Base-by-base conservation (phyloP, 495 filamentous ascomycete species). In the Hypomontagnella submonticulosa region DNA sequence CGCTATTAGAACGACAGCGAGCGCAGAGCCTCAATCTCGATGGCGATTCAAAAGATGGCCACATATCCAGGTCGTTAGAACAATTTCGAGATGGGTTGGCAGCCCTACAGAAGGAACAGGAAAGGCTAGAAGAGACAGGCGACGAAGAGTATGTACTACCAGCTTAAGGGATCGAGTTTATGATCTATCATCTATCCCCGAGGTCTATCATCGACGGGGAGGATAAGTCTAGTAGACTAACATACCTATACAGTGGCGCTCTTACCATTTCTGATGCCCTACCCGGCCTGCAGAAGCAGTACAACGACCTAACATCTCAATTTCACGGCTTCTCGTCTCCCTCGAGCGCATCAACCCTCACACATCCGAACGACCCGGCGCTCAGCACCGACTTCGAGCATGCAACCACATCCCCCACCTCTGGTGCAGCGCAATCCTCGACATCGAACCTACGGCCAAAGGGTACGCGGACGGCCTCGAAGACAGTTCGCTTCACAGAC, bases 401-500 rank as follows among this genome's bases (percentile, higher is more conserved):
- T 71, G 88, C 90, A 47, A 77, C 51, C 73, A 66, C 83, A 62
- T 83, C 86, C 65, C 75, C 88, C 69, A 54, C 51, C 43, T 19
- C 13, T 33, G 75, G 20, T 65, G 81, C 62, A 80, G 85, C 73
- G 85, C 88, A 74, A 75, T 80, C 57, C 81, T 85, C 67, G 18
- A 53, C 36, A 13, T 71, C 71, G 1, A 73, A 65, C 46, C 62
- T 70, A 2, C 59, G 66, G 4, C 65, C 56, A 47, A 71, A 71
- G 20, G 63, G 62, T 43, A 48, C 42, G 20, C 68, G 71, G 23
- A 71, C 61, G 23, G 64, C 73, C 33, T 61, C 84, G 51, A 97
- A 96, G 76, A 91, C 90, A 5, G 94, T 99, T n/a, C 91, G 94
- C 23, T 99, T 99, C 83, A 88, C 85, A 63, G 92, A 96, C 70